Evolutionary conservation across 2,329 filamentous ascomycete genomes (phyloP), one percentile per base, ranked within the genome.

Genomic region (Sphaceloma murrayae): DNA sequence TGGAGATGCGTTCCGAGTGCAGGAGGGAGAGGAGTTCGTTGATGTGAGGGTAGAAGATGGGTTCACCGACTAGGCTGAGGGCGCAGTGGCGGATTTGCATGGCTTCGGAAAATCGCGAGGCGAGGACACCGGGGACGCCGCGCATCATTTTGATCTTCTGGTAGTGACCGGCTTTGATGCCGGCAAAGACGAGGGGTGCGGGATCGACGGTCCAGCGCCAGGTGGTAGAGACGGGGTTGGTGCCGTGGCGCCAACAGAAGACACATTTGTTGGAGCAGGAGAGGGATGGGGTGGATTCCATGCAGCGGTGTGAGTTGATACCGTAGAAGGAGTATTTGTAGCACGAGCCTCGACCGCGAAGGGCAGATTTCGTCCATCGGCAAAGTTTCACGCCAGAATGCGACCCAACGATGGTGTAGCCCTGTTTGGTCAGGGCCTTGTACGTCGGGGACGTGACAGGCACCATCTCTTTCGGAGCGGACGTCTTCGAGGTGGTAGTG

Each of bases 311-410:
- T 0, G 88, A 95, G 52, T 83, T 78, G 62, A 98, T 98, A 38
- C 89, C 89, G 63, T 98, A 98, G 63, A 98, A 94, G 0, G 85
- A 94, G 64, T 79, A 95, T 59, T 98, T 96, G 73, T 98, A 98
- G 69, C 89, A 98, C 17, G 85, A 94, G 3, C 89, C 91, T 30
- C 89, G 81, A 9, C 89, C 89, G 29, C 89, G 84, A 1, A 96
- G 78, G 7, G 89, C 89, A 1, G 88, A 95, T 65, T 98, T 98
- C 7, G 91, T 96, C 89, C 89, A 98, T 22, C 91, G 85, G 60
- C 89, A 98, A 56, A 95, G 94, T 65, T 96, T 96, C 52, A 96
- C 89, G 21, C 89, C 89, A 0, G 86, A 94, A 65, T 96, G 91
- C 0, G 85, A 89, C 43, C 91, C 91, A 27, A 98, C 83, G 47